Conservation (phyloP, 148 eudicot genomes). For the Rhododendron vialii region DNA sequence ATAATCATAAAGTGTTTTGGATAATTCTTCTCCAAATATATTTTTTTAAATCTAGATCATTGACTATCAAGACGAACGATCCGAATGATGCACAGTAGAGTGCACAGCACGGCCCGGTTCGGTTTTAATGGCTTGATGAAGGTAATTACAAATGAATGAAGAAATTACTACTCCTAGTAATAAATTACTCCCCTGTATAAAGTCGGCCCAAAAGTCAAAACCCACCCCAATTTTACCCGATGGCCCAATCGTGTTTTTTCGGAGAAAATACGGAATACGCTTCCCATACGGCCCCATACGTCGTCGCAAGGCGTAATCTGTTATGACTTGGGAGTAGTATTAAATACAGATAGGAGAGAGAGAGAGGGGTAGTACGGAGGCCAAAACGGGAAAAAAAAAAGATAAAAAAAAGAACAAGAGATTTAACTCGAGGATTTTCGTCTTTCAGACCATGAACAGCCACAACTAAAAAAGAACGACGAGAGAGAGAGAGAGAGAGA, state of each 20-base stretch:
- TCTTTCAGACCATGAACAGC: constrained; percentile 12
- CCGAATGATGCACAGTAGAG: no score
- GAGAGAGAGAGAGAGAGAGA: not conserved
- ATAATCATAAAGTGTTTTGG: no score
- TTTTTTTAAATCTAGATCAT: no score
- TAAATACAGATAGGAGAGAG: not conserved
- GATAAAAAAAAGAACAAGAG: not conserved
- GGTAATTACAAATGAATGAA: no score
- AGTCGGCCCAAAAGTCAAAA: not conserved
- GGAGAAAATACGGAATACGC: not conserved
- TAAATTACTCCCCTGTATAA: not conserved
- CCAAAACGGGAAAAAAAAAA: not conserved
- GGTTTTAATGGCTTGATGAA: no score
- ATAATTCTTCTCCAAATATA: no score
- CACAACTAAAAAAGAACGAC: not conserved
- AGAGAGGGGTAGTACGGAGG: not conserved
- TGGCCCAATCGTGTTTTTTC: not conserved
- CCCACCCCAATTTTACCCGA: not conserved
- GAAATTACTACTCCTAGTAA: no score
- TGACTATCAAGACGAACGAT: no score
- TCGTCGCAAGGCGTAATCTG: not conserved
- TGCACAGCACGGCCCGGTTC: no score
- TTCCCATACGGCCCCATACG: not conserved
- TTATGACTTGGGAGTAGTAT: not conserved
- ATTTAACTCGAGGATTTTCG: constrained; percentile 10